These are phyloP conservation scores for Stachybotrys echinatus DNA, from an alignment of 2,329 filamentous ascomycete genomes.

Conservation along the genomic window DNA sequence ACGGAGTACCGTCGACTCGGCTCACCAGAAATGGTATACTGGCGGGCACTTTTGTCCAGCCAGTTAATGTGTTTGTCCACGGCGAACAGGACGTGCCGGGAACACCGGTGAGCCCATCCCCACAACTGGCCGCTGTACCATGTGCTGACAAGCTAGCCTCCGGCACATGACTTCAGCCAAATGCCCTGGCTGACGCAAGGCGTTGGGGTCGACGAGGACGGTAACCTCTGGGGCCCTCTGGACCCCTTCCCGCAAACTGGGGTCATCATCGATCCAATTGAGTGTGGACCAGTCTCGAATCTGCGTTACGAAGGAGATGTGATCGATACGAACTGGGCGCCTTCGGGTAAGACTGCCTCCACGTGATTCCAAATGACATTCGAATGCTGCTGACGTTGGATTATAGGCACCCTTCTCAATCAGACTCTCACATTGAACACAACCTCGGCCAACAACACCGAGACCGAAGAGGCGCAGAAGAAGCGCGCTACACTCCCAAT, in stretches of 20 bases:
- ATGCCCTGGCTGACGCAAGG: slow-evolving; percentile 28
- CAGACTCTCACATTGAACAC: background rate
- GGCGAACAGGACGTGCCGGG: slow-evolving; percentile 30
- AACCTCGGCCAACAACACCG: background rate
- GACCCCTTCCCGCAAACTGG: slow-evolving; percentile 31
- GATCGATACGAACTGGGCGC: background rate
- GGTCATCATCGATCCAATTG: slow-evolving; percentile 17
- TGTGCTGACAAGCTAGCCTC: slow-evolving; percentile 9
- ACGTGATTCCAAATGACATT: background rate
- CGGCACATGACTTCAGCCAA: slow-evolving; percentile 27
- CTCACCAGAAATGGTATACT: slow-evolving; percentile 26
- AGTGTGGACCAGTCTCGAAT: background rate
- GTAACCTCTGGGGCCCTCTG: slow-evolving; percentile 29
- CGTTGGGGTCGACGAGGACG: slow-evolving; percentile 25
- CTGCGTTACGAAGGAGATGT: background rate
- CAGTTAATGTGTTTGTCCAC: slow-evolving; percentile 26
- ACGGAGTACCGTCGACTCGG: slow-evolving; percentile 22
- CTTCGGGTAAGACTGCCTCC: background rate
- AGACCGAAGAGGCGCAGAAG: background rate
- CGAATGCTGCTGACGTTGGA: background rate
- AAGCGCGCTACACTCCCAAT: background rate
- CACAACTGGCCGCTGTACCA: no score
- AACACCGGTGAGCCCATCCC: slow-evolving; percentile 1
- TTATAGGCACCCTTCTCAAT: background rate
- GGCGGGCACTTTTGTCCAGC: slow-evolving; percentile 27